Conservation (phyloP, 106 monocot genomes). For the Acanthochlamys bracteata region DNA sequence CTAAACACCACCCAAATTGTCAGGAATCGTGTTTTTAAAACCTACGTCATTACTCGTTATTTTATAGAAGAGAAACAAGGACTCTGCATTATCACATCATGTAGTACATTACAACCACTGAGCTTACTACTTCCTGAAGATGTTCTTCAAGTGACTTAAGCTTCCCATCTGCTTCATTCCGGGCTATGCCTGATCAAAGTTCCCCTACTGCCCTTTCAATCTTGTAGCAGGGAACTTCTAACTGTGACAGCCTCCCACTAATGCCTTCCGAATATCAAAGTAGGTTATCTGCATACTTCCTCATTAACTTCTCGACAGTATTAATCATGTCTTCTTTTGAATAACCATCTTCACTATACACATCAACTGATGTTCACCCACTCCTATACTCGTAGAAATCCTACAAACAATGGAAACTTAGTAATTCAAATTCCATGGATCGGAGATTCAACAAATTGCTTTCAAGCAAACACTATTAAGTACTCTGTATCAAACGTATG, state of each 20-base stretch:
- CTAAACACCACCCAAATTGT: no score
- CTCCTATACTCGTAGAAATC: constrained; percentile 58
- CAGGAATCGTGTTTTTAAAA: no score
- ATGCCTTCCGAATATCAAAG: constrained; percentile 73
- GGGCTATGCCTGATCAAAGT: constrained; percentile 54
- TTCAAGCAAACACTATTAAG: background rate
- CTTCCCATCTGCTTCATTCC: constrained; percentile 54
- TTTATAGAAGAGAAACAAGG: no score
- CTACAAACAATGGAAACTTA: constrained; percentile 21
- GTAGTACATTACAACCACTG: background rate
- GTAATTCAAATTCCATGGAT: background rate
- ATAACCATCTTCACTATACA: constrained; percentile 49
- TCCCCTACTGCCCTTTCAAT: constrained; percentile 75
- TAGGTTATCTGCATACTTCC: constrained; percentile 87
- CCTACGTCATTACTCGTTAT: no score
- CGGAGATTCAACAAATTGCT: background rate
- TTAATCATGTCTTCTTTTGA: constrained; percentile 50
- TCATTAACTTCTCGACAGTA: constrained; percentile 88
- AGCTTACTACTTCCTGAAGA: constrained; percentile 96
- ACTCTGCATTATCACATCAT: no score
- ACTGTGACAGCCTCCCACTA: constrained; percentile 62
- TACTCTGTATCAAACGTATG: background rate
- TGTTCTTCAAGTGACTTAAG: constrained; percentile 88
- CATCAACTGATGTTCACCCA: constrained; percentile 39
- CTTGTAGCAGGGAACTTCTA: constrained; percentile 79